Percentiles rank a stretch among this genome's conserved stretches.
Conservation (phyloP, 2,329 filamentous ascomycete genomes). For the Calonectria pteridis region DNA sequence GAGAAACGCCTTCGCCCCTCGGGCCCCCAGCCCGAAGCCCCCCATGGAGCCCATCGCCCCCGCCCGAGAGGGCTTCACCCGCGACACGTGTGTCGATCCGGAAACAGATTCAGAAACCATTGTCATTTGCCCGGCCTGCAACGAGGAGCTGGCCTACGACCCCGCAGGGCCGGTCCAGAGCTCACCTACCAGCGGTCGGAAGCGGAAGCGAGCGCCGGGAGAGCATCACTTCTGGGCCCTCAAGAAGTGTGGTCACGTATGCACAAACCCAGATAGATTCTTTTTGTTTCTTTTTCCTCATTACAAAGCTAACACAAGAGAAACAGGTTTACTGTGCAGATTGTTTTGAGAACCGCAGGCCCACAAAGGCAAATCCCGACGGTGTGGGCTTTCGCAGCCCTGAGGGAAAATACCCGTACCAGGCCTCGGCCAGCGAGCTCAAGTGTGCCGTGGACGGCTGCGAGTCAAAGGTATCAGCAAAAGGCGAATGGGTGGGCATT, state of each 20-base stretch:
- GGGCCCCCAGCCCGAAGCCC: slow-evolving; percentile 56
- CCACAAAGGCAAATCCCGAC: slow-evolving; percentile 48
- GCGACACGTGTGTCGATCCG: slow-evolving; percentile 65
- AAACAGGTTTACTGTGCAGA: slow-evolving; percentile 71
- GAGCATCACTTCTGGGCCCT: slow-evolving; percentile 95
- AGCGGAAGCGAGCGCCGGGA: slow-evolving; percentile 62
- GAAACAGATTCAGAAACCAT: slow-evolving; percentile 72
- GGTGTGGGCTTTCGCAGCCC: slow-evolving; percentile 56
- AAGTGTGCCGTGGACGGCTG: slow-evolving; percentile 71
- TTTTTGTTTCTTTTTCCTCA: background rate
- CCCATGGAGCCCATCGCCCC: slow-evolving; percentile 72
- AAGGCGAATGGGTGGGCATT: slow-evolving; percentile 72
- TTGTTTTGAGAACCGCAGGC: slow-evolving; percentile 70
- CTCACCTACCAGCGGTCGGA: slow-evolving; percentile 45
- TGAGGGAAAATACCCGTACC: slow-evolving; percentile 43
- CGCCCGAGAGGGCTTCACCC: slow-evolving; percentile 82
- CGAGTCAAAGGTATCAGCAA: slow-evolving; percentile 63
- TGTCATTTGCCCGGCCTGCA: slow-evolving; percentile 88
- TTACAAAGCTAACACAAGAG: slow-evolving; percentile 9
- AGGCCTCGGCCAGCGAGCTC: slow-evolving; percentile 48
- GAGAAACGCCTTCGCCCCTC: slow-evolving; percentile 48
- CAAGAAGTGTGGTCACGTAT: slow-evolving; percentile 92
- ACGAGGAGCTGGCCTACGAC: slow-evolving; percentile 84
- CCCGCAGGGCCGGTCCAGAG: slow-evolving; percentile 55
- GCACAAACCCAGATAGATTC: slow-evolving; percentile 36